Evolutionary conservation across 1,139 yeast species (phyloP).

Genomic region (Entelexis paramagnoliae): DNA sequence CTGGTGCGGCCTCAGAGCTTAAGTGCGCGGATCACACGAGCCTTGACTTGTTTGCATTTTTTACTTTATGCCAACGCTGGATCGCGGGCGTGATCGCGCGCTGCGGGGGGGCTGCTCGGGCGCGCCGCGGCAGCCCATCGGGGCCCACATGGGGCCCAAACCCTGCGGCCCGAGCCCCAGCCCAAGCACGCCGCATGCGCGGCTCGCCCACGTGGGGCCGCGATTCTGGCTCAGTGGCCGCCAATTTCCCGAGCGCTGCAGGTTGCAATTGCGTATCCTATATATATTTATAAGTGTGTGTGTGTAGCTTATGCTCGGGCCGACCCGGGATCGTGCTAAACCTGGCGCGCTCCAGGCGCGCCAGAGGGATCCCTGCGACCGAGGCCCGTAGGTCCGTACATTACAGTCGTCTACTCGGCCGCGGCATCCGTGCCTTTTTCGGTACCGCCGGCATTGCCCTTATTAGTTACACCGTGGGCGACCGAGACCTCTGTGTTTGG

Average conservation of each 20-base stretch:
- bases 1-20: too few relatives aligned
- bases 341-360: neutral
- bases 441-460: neutral
- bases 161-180: too few relatives aligned
- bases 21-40: too few relatives aligned
- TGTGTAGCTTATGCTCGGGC: neutral
- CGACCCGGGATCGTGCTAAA: neutral
- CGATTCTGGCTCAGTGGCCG: neutral
- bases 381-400: too few relatives aligned
- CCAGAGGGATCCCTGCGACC: neutral
- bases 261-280: neutral
- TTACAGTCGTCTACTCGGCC: neutral
- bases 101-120: too few relatives aligned
- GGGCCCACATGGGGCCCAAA: too few relatives aligned
- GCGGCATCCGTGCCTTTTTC: neutral
- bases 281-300: neutral
- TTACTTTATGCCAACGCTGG: too few relatives aligned
- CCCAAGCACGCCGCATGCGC: too few relatives aligned
- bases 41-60: too few relatives aligned
- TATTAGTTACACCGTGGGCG: neutral
- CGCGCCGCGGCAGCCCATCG: too few relatives aligned
- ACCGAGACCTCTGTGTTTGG: neutral
- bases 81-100: too few relatives aligned
- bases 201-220: conserved; percentile 3
- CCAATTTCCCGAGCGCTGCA: neutral